Base-by-base conservation (phyloP, 2,329 filamentous ascomycete genomes). In the Microascus cirrosus region DNA sequence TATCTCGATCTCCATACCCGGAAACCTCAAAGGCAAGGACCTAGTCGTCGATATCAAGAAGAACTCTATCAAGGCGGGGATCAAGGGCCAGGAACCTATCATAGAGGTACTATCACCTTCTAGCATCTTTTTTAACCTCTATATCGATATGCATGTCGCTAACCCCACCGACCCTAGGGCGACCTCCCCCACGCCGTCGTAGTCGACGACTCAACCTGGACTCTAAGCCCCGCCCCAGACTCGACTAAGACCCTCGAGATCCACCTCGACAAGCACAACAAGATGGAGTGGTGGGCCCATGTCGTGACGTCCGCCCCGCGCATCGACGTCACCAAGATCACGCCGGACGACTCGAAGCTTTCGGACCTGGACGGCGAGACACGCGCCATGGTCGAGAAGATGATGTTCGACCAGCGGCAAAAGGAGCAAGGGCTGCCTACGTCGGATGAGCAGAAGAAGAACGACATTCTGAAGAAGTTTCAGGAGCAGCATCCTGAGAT, bases 351-450 rank as follows among this genome's bases (percentile, higher is more conserved):
- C 70, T 92, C 87, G 69, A 95, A 91, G 72, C 79, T 99, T 67
- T 86, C 88, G 59, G 94, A 99, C 71, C 77, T 99, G 64, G 93
- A 97, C 69, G 94, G 94, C 61, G 89, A 95, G 79, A 99, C 94
- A 57, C 83, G 94, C 62, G 83, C 85, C 60, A 97, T 99, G 93
- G 94, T 99, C 52, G 94, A 99, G 84, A 99, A 99, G 83, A 99
- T 99, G 94, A 99, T 99, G 94, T 99, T 82, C 67, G 94, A 99
- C 76, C 94, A 99, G 79, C 81, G 89, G 64, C 92, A 97, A 77
- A 99, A 99, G 83, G 92, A 97, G 77, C 77, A 82, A 72, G 94
- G 94, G 4, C 81, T 87, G 72, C 90, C 91, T 53, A 91, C 87
- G 13, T 95, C 90, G 63, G 94, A 97, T 64, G 94, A 99, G 77